Conservation (phyloP, 371 early-diverging fungal genomes). For the Mortierella polycephala region DNA sequence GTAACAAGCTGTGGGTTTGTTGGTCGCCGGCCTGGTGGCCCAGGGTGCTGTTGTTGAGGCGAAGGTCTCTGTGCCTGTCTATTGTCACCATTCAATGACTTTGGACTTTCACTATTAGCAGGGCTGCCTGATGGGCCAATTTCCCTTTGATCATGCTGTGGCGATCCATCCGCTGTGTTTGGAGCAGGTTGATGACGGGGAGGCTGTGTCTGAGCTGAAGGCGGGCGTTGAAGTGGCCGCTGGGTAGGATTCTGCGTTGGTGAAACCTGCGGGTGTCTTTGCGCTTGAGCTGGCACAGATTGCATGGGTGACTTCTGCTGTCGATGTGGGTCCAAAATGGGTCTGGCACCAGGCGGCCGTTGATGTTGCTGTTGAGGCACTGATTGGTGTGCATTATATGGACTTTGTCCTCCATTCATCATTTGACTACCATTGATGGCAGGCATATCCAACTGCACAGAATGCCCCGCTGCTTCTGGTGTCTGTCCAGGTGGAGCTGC, state of each 20-base stretch:
- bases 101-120: background rate
- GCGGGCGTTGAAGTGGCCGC: conserved; percentile 37
- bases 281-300: conserved; percentile 3
- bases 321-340: conserved; percentile 42
- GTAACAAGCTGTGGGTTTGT: conserved; percentile 20
- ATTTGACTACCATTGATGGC: background rate
- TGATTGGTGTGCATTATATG: background rate
- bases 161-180: conserved; percentile 8
- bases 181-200: conserved; percentile 10
- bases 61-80: conserved; percentile 11
- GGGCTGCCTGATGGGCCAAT: background rate
- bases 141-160: conserved; percentile 6
- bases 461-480: conserved; percentile 7
- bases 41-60: conserved; percentile 25
- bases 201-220: conserved; percentile 25
- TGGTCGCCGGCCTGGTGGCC: conserved; percentile 18
- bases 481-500: conserved; percentile 26
- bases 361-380: conserved; percentile 4
- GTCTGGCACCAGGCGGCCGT: conserved; percentile 39
- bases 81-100: conserved; percentile 8
- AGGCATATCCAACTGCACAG: conserved; percentile 31
- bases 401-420: conserved; percentile 4
- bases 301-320: conserved; percentile 25
- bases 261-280: conserved; percentile 3
- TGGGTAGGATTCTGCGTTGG: conserved; percentile 33